Evolutionary conservation across 2,329 filamentous ascomycete genomes (phyloP), one percentile per base, ranked within the genome.

Genomic region (Hypoxylon sp.): DNA sequence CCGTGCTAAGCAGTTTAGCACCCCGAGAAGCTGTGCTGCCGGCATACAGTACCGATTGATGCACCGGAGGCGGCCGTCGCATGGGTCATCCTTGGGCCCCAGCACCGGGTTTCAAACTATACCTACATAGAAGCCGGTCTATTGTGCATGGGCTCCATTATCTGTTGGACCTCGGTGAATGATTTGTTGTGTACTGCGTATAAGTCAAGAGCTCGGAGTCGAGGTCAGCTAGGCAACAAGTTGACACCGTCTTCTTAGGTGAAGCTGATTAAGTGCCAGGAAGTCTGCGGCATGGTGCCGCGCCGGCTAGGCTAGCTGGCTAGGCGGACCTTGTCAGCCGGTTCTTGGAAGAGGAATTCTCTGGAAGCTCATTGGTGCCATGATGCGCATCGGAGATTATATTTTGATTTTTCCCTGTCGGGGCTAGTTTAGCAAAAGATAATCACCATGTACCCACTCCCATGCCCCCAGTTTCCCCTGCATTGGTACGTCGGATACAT

Each of bases 301-400:
- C 33, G 12, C 20, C 24, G 38, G 26, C 42, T 30, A 61, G 36
- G 38, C 52, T 32, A 58, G 44, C 24, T 59, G 36, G 38, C 52
- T 32, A 58, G 44, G 61, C 50, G 57, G 56, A 49, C 40, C 61
- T 45, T 62, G 46, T 22, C 40, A 48, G 38, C 56, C 53, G 36
- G 36, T 24, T n/a, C 49, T 48, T 55, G 45, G 38, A 36, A 36
- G 36, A 36, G 38, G 54, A 54, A 62, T 48, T 36, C 46, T 62
- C 54, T 63, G 51, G 62, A 68, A 65, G 62, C 59, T 53, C 32
- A 68, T 68, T 68, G 66, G 66, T n/a, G 38, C 28, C 33, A 36
- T 57, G 49, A 51, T 38, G 63, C 30, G 51, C 59, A 61, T 68
- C 63, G 62, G 66, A 61, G 62, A 65, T 65, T 68, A 63, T 59